Percentiles rank a stretch among this genome's conserved stretches.
Evolutionary conservation across 2,329 filamentous ascomycete species (phyloP).

Genomic region (Pseudogymnoascus sp.): DNA sequence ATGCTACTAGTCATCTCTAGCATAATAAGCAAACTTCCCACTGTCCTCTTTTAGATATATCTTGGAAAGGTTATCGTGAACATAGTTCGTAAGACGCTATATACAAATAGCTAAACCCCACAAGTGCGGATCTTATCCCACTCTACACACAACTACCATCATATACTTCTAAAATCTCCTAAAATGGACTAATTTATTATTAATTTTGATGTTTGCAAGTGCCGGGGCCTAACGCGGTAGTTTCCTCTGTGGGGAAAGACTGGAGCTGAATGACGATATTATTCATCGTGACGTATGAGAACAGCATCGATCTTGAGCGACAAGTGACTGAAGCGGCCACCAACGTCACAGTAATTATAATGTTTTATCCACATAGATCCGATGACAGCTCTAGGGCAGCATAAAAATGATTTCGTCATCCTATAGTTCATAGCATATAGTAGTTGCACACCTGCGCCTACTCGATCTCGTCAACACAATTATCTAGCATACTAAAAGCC

Average conservation of each 20-base stretch:
- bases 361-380: not conserved
- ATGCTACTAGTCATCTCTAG: not conserved
- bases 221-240: not conserved
- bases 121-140: not conserved
- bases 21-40: not conserved
- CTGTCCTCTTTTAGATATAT: not conserved
- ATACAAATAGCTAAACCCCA: not conserved
- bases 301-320: not conserved
- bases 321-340: not conserved
- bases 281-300: conserved; percentile 7
- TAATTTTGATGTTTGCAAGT: not conserved
- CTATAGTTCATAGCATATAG: not conserved
- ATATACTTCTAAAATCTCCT: not conserved
- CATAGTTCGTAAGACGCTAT: not conserved
- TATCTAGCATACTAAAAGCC: not conserved
- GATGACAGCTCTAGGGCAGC: not conserved
- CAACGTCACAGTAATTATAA: not conserved
- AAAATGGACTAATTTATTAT: not conserved
- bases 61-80: not conserved
- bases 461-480: not conserved
- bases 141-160: not conserved
- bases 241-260: not conserved
- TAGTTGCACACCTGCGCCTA: not conserved
- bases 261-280: not conserved
- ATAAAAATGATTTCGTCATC: not conserved